Conservation (phyloP, 768 basidiomycete species). For the Boletus rufocinnamomeus region DNA sequence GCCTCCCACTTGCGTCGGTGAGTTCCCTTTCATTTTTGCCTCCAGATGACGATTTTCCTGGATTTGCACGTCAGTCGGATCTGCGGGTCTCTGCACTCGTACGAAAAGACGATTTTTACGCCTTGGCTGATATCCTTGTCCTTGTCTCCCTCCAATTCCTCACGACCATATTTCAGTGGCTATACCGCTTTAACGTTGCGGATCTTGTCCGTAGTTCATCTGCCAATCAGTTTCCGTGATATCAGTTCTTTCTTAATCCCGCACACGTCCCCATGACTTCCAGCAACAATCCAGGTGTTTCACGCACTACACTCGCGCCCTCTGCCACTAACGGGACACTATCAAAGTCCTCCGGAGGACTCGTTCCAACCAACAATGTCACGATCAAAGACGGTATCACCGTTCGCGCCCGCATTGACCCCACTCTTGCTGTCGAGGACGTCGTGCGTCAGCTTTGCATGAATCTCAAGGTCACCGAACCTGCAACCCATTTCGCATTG, state of each 20-base stretch:
- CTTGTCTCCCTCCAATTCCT: constrained; percentile 2
- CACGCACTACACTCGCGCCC: constrained; percentile 32
- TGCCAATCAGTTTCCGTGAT: neutral
- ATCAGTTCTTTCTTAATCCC: neutral
- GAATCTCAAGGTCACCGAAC: constrained; percentile 77
- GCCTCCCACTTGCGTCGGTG: constrained; percentile 15
- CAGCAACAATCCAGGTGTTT: constrained; percentile 32
- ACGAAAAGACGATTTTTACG: constrained; percentile 42
- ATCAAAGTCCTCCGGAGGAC: constrained; percentile 43
- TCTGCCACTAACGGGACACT: constrained; percentile 36
- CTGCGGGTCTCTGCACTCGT: constrained; percentile 20
- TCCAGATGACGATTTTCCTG: constrained; percentile 45
- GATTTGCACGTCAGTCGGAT: constrained; percentile 70
- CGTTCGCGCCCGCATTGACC: constrained; percentile 84
- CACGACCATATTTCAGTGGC: constrained; percentile 8
- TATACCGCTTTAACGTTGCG: neutral
- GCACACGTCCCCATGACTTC: constrained; percentile 26
- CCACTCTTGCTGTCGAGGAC: constrained; percentile 79
- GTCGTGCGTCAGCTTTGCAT: constrained; percentile 82
- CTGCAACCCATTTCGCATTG: constrained; percentile 71
- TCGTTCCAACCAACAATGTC: constrained; percentile 84
- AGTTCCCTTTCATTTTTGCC: constrained; percentile 9
- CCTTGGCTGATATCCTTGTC: constrained; percentile 41
- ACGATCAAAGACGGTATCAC: constrained; percentile 72
- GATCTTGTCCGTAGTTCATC: neutral